Conservation (phyloP, 2,329 filamentous ascomycete genomes). For the Ceratocystis harringtonii region DNA sequence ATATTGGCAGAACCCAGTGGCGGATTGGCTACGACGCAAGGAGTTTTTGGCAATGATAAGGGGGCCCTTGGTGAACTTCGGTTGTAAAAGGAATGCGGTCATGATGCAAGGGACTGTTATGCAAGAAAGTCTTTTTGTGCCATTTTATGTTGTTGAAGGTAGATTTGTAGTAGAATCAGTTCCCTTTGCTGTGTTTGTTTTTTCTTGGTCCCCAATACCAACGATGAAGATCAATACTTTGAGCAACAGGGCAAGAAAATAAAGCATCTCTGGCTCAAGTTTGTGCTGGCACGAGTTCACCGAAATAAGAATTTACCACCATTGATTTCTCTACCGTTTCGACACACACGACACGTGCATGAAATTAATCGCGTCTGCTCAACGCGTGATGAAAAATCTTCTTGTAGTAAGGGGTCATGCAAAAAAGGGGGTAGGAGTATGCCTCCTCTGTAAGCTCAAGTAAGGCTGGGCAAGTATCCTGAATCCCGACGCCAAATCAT, state of each 20-base stretch:
- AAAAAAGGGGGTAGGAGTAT: background rate
- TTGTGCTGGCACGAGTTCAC: no score
- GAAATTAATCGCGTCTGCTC: background rate
- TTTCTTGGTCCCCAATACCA: no score
- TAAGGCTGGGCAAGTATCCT: background rate
- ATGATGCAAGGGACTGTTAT: background rate
- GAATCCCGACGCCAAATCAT: background rate
- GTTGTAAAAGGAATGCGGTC: background rate
- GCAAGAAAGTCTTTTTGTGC: background rate
- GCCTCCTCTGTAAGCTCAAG: background rate
- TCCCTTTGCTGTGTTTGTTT: no score
- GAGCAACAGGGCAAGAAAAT: no score
- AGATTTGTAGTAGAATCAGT: no score
- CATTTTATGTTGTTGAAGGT: background rate
- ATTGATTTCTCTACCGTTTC: background rate
- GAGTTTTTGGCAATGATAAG: background rate
- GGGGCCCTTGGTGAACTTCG: background rate
- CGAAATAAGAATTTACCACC: no score
- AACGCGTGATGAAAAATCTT: background rate
- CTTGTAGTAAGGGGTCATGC: background rate
- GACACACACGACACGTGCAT: background rate
- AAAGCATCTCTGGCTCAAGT: no score
- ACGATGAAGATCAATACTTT: no score
- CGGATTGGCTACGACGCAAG: background rate
- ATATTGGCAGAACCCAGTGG: background rate